These are phyloP conservation scores for Saccharomyces hybrid DNA, from an alignment of 1,139 yeast genomes.

Conservation along the genomic window DNA sequence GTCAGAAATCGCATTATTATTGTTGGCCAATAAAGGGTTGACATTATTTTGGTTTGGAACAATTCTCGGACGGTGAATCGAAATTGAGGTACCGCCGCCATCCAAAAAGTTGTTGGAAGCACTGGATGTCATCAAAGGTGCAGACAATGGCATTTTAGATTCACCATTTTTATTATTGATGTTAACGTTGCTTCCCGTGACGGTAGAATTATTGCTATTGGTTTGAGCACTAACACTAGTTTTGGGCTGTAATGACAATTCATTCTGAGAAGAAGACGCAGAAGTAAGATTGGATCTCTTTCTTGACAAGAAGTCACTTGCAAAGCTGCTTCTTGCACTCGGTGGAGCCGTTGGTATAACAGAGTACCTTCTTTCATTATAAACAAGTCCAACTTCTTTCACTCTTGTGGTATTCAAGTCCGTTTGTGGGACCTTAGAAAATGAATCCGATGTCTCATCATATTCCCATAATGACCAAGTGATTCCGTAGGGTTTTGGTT, in stretches of 20 bases:
- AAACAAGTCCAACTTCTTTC: constrained; percentile 60
- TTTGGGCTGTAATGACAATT: background rate
- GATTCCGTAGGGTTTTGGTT: constrained; percentile 91
- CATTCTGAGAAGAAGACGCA: constrained; percentile 5
- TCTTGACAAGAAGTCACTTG: constrained; percentile 17
- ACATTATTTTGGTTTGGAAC: constrained; percentile 5
- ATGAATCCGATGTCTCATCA: constrained; percentile 72
- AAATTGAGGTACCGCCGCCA: constrained; percentile 14
- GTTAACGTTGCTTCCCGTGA: background rate
- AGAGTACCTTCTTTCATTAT: constrained; percentile 58
- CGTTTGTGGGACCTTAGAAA: constrained; percentile 63
- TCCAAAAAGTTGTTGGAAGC: constrained; percentile 5
- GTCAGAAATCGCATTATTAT: background rate
- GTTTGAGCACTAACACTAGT: background rate
- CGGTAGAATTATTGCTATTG: background rate
- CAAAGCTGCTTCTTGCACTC: constrained; percentile 13
- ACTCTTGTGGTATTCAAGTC: constrained; percentile 43
- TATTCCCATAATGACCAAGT: constrained; percentile 86
- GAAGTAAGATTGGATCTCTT: constrained; percentile 14
- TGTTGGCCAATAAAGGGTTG: constrained; percentile 9
- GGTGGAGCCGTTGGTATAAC: constrained; percentile 70
- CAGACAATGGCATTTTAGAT: background rate
- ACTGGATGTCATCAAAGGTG: background rate
- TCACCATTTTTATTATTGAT: background rate
- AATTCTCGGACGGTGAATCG: constrained; percentile 10